phyloP scores from a whole-genome alignment of 2,329 filamentous ascomycete genomes.

The Exophiala sideris region DNA sequence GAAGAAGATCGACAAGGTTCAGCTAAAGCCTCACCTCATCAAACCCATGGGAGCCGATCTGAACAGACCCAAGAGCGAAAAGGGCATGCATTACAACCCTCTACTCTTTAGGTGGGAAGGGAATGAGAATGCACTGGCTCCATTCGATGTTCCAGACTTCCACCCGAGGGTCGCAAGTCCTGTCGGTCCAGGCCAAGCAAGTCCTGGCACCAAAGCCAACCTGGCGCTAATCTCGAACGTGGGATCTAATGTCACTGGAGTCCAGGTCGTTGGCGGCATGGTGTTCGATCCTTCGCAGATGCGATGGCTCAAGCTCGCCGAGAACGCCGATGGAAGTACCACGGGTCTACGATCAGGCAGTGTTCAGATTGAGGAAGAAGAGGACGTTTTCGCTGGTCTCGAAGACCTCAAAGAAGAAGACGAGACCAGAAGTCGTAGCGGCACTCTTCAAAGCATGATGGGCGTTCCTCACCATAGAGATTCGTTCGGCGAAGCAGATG shows the following conservation, averaged over 20 bases:
- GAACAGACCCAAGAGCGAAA: slow-evolving; percentile 80
- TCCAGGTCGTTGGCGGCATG: slow-evolving; percentile 96
- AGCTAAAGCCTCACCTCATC: slow-evolving; percentile 82
- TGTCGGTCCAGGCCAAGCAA: slow-evolving; percentile 15
- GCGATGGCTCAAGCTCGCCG: slow-evolving; percentile 86
- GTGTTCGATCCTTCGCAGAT: slow-evolving; percentile 95
- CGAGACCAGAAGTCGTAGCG: slow-evolving; percentile 27
- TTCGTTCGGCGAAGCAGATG: slow-evolving; percentile 27
- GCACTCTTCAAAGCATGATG: slow-evolving; percentile 18
- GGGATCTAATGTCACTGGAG: slow-evolving; percentile 68
- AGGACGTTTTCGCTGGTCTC: slow-evolving; percentile 93
- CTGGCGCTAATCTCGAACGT: slow-evolving; percentile 85
- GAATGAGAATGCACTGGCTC: slow-evolving; percentile 78
- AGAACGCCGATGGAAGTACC: slow-evolving; percentile 16
- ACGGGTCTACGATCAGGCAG: slow-evolving; percentile 29
- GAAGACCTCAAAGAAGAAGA: slow-evolving; percentile 76
- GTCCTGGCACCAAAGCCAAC: slow-evolving; percentile 26
- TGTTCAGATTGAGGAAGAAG: slow-evolving; percentile 75
- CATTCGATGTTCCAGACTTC: slow-evolving; percentile 65
- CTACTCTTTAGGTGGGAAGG: slow-evolving; percentile 87
- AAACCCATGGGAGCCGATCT: slow-evolving; percentile 71
- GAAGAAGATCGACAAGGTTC: slow-evolving; percentile 37
- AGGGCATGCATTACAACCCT: slow-evolving; percentile 96
- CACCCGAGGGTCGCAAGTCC: slow-evolving; percentile 24
- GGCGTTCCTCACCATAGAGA: slow-evolving; percentile 18